Base-by-base conservation (phyloP, 441 rosid genomes). In the Biscutella laevigata region DNA sequence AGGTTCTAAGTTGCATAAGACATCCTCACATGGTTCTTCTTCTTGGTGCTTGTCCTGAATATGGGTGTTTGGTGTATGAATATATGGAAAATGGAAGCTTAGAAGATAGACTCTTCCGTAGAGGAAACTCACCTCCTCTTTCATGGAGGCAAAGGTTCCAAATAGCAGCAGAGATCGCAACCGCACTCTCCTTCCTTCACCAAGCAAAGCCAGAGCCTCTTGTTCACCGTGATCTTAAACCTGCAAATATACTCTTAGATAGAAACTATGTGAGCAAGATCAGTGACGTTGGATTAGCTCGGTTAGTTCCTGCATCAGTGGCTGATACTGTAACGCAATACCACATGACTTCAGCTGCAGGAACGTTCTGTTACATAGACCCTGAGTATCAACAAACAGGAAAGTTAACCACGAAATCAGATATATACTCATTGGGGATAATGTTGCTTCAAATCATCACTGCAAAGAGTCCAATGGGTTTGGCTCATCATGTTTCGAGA, bases 21-120 rank as follows among this genome's bases (percentile, higher is more conserved):
- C 94, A 84, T 58, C 94, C 94, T 30, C 67, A 81, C 72, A 81
- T 84, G 88, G 94, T 84, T 51, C 82, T 84, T 42, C 81, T 84
- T 4, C 76, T 84, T 15, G 88, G 94, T 28, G 94, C 88, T 0
- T 81, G 94, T 55, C 86, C 88, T 0, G 88, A 76, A 26, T 81
- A 79, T 36, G 94, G 94, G 7, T 76, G 83, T 68, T 69, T 84
- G 57, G 84, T 81, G 2, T 84, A 84, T 45, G 94, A 84, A 68
- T 71, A 65, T 64, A 74, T 84, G 88, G 78, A 76, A 5, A 66
- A 71, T 14, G 86, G 88, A 17, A 84, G 86, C 67, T 68, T 84
- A 66, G 94, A 84, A 46, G 94, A 84, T 44, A 65, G 83, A 48
- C 77, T 84, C 34, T 62, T 77, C 15, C 78, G 68, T 50, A 76